Conservation (phyloP, 805 yeast genomes). For the Spathaspora boniae region DNA sequence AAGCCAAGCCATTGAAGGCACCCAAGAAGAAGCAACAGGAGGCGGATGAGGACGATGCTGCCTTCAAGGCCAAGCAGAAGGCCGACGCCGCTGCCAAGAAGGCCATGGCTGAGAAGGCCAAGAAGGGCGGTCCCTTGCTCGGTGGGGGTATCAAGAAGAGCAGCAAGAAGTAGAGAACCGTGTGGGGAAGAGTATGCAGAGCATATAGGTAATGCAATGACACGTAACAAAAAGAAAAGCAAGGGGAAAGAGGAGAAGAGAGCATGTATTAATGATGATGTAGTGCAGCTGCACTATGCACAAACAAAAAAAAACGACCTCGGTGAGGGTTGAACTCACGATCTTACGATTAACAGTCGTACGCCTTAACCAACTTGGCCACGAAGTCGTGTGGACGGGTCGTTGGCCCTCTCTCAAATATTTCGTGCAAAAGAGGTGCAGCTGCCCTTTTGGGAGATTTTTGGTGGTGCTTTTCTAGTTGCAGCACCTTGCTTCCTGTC, state of each 20-base stretch:
- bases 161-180: constrained; percentile 30
- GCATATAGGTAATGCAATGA: too few relatives aligned
- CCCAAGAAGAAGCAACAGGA: constrained; percentile 80
- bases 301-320: constrained; percentile 22
- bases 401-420: too few relatives aligned
- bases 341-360: constrained; percentile 28
- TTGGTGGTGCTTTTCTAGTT: neutral
- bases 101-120: constrained; percentile 82
- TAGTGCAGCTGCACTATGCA: too few relatives aligned
- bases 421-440: neutral
- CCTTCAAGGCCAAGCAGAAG: constrained; percentile 90
- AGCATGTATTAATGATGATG: too few relatives aligned
- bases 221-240: too few relatives aligned
- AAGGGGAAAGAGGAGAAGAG: too few relatives aligned
- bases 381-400: constrained; percentile 23
- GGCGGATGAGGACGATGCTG: constrained; percentile 80
- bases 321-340: constrained; percentile 28
- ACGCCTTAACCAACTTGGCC: constrained; percentile 30
- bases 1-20: constrained; percentile 84
- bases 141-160: constrained; percentile 97
- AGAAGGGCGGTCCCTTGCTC: constrained; percentile 85
- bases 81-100: constrained; percentile 93
- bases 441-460: constrained; percentile 1
- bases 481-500: neutral
- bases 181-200: neutral